Percentiles rank a stretch among this genome's conserved stretches.
Evolutionary conservation across 139 green algal genomes (phyloP).

Genomic region (Coccomyxa sp.): DNA sequence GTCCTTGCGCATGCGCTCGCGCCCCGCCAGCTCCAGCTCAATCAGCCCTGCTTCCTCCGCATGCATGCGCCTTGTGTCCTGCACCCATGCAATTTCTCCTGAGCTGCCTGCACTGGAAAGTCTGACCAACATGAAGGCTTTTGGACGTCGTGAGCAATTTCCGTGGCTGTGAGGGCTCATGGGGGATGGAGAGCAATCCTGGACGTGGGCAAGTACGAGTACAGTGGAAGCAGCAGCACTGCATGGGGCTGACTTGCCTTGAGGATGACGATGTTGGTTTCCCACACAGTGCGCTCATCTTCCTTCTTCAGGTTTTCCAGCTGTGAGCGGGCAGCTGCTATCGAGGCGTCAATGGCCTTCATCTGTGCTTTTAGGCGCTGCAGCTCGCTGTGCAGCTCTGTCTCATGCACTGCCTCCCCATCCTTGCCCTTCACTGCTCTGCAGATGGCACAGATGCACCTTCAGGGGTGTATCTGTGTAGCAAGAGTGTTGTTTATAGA

Average conservation of each 20-base stretch:
- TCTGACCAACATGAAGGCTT: neutral
- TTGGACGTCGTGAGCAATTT: neutral
- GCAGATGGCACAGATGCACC: no score
- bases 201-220: no score
- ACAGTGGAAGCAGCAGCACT: neutral
- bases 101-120: no score
- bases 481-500: no score
- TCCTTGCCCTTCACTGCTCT: conserved; percentile 7
- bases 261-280: conserved; percentile 45
- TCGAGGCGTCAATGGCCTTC: conserved; percentile 20
- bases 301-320: conserved; percentile 9
- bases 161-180: no score
- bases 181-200: no score
- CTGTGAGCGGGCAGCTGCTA: conserved; percentile 23
- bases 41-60: conserved; percentile 42
- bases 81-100: neutral
- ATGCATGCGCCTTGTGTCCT: conserved; percentile 52
- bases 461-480: no score
- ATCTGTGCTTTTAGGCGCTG: conserved; percentile 21
- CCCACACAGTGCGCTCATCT: conserved; percentile 42
- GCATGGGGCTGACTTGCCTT: conserved; percentile 23
- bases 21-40: conserved; percentile 41
- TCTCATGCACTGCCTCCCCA: conserved; percentile 18
- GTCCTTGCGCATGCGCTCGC: conserved; percentile 24
- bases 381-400: conserved; percentile 25